Conservation (phyloP, 805 yeast species). For the Candida montana region DNA sequence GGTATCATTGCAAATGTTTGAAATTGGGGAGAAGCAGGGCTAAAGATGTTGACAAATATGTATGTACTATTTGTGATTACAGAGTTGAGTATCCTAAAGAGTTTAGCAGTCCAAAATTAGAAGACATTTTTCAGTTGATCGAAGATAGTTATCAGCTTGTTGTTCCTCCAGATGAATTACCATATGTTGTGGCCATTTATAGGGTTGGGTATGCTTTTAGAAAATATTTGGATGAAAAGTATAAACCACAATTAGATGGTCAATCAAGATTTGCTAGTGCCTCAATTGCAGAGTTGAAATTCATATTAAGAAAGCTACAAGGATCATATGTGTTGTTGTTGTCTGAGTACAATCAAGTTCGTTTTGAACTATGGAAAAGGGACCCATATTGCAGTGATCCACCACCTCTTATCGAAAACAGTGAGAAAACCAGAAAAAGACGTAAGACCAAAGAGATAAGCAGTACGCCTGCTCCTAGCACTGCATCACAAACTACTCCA, state of each 20-base stretch:
- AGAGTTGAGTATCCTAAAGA: conserved; percentile 28
- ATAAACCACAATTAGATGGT: conserved; percentile 18
- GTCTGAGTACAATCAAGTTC: conserved; percentile 29
- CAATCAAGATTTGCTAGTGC: conserved; percentile 19
- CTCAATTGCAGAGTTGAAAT: conserved; percentile 29
- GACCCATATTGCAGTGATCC: conserved; percentile 24
- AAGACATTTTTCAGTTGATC: conserved; percentile 26
- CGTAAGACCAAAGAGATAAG: background rate
- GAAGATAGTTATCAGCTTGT: conserved; percentile 26
- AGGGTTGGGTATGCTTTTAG: conserved; percentile 18
- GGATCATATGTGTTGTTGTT: conserved; percentile 35
- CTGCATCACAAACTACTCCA: too few relatives aligned
- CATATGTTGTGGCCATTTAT: conserved; percentile 15
- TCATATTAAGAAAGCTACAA: conserved; percentile 42
- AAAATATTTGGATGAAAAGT: conserved; percentile 15
- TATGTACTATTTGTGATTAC: conserved; percentile 52
- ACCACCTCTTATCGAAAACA: conserved; percentile 24
- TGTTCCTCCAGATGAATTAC: conserved; percentile 32
- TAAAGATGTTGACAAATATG: conserved; percentile 32
- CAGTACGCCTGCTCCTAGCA: too few relatives aligned
- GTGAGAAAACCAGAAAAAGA: conserved; percentile 20
- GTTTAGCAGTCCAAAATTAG: conserved; percentile 29
- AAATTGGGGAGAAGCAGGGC: conserved; percentile 31
- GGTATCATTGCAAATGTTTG: conserved; percentile 65
- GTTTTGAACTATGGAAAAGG: conserved; percentile 22